These are phyloP conservation scores for Tetracladium marchalianum DNA, from an alignment of 495 filamentous ascomycete genomes.

Conservation along the genomic window DNA sequence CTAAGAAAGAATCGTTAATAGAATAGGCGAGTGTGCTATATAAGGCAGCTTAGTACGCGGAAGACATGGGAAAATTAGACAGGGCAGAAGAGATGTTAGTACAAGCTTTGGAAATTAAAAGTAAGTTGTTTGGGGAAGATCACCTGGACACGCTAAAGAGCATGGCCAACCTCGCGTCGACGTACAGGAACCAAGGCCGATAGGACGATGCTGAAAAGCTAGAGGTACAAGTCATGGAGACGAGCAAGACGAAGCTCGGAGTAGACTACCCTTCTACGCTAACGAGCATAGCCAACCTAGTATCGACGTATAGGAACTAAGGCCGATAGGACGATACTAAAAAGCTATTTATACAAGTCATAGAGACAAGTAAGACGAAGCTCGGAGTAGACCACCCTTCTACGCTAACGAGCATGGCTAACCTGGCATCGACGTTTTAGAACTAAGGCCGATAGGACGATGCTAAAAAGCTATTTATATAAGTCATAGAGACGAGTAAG, in stretches of 20 bases:
- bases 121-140: slow-evolving; percentile 15
- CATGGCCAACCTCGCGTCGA: slow-evolving; percentile 13
- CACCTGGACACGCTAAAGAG: slow-evolving; percentile 17
- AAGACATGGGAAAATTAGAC: slow-evolving; percentile 10
- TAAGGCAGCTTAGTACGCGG: slow-evolving; percentile 23
- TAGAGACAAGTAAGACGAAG: slow-evolving; percentile 11
- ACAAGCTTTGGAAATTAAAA: slow-evolving; percentile 11
- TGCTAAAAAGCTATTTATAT: slow-evolving; percentile 19
- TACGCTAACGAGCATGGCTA: slow-evolving; percentile 21
- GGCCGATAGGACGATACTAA: slow-evolving; percentile 25
- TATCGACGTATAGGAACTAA: slow-evolving; percentile 16
- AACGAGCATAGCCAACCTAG: slow-evolving; percentile 19
- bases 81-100: slow-evolving; percentile 16
- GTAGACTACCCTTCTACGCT: slow-evolving; percentile 27
- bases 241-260: slow-evolving; percentile 21
- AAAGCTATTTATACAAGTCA: slow-evolving; percentile 19
- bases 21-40: slow-evolving; percentile 23
- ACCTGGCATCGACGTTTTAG: slow-evolving; percentile 15
- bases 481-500: slow-evolving; percentile 6
- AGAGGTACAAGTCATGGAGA: slow-evolving; percentile 9
- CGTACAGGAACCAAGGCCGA: slow-evolving; percentile 12
- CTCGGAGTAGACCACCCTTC: slow-evolving; percentile 15
- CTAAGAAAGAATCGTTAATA: slow-evolving; percentile 9
- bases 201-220: slow-evolving; percentile 25
- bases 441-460: slow-evolving; percentile 17